A percentile compares a stretch with the other conserved stretches of the same genome.
Conservation (phyloP, 306 rosid species). For the Prunus dulcis region DNA sequence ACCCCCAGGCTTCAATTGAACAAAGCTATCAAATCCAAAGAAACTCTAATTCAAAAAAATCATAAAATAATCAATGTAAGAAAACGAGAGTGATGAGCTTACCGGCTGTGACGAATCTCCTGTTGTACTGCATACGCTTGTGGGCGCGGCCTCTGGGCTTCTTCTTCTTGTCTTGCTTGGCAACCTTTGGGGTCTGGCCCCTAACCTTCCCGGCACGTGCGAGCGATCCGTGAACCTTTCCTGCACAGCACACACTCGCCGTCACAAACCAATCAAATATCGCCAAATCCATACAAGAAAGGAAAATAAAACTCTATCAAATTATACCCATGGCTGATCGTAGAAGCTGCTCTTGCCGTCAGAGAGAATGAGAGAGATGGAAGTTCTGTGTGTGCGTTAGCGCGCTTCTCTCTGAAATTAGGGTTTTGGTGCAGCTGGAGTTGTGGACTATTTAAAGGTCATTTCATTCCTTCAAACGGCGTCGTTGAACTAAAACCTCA, state of each 20-base stretch:
- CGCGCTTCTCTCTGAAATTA: neutral
- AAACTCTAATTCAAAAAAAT: neutral
- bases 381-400: neutral
- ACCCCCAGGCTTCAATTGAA: neutral
- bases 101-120: conserved; percentile 69
- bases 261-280: conserved; percentile 7
- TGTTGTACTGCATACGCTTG: conserved; percentile 65
- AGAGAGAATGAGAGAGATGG: neutral
- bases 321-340: conserved; percentile 25
- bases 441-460: neutral
- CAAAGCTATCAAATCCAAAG: neutral
- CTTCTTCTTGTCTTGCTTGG: conserved; percentile 70
- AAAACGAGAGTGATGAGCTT: neutral
- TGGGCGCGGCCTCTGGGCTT: conserved; percentile 62
- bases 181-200: conserved; percentile 67
- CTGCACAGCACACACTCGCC: conserved; percentile 23
- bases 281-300: neutral
- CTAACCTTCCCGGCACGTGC: conserved; percentile 74
- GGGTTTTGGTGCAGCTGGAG: neutral
- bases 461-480: neutral
- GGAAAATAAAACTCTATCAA: neutral
- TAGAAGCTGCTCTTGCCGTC: neutral
- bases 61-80: neutral
- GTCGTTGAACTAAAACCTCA: no score
- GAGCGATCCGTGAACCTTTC: conserved; percentile 65